Conservation (phyloP, 208 protist species). For the Angomonas ambiguus region DNA sequence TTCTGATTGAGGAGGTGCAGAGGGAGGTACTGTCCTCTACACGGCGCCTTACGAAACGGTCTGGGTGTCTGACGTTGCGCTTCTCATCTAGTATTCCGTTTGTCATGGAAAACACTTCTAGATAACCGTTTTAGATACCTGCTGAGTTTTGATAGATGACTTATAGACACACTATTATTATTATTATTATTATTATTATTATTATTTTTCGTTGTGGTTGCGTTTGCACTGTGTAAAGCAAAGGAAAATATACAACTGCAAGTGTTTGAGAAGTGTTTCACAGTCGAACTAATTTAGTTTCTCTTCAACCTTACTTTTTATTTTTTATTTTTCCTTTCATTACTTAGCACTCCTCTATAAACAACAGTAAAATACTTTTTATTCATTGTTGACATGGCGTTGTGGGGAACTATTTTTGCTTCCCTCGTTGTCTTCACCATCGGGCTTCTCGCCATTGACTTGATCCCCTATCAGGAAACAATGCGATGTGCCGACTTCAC, state of each 20-base stretch:
- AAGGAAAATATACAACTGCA: too few species aligned
- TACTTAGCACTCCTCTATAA: neutral
- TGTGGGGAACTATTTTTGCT: slow-evolving; percentile 23
- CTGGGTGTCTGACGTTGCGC: slow-evolving; percentile 30
- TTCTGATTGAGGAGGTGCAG: slow-evolving; percentile 38
- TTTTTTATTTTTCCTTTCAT: slow-evolving; percentile 6
- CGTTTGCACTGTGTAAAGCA: too few species aligned
- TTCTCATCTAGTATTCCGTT: slow-evolving; percentile 37
- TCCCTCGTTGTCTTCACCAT: slow-evolving; percentile 44
- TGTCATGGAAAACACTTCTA: too few species aligned
- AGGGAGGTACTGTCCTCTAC: slow-evolving; percentile 41
- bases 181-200: too few species aligned
- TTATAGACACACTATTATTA: slow-evolving; percentile 3
- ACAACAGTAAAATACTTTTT: slow-evolving; percentile 28
- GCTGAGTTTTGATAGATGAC: too few species aligned
- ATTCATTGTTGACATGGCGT: neutral
- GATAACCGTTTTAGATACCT: too few species aligned
- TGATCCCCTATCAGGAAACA: slow-evolving; percentile 70
- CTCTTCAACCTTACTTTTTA: slow-evolving; percentile 7
- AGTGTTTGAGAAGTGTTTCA: too few species aligned
- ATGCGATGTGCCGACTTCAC: slow-evolving; percentile 60
- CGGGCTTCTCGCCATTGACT: slow-evolving; percentile 71
- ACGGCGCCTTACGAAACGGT: slow-evolving; percentile 29
- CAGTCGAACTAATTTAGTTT: too few species aligned
- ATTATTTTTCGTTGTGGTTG: too few species aligned